Evolutionary conservation across 140 eudicot genomes (phyloP), one percentile per base, ranked within the genome.

Genomic region (Flaveria floridana): DNA sequence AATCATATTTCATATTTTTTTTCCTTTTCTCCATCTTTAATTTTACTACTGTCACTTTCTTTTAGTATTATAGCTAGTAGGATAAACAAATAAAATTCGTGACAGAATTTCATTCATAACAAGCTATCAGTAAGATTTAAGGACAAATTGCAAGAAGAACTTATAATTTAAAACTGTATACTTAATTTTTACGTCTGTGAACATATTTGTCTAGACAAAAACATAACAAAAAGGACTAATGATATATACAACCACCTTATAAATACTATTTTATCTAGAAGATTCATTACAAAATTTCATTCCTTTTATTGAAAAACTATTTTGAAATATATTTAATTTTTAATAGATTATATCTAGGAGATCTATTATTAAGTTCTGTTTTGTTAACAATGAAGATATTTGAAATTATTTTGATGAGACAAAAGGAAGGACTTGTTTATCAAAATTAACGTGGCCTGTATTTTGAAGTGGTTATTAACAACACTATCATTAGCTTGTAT

Each of bases 341-440:
- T 10, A 44, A 44, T 11, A 44, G 14, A 23, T 59, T 59, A 12
- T 11, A 44, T 44, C 14, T 21, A 41, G 13, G 67, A 65, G 71
- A 65, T 39, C 10, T 2, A 63, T 0, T 15, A 63, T 14, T 63
- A 20, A 63, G 0, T 34, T 63, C 30, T 30, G 69, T 63, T 63
- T 14, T 30, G 34, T 63, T 14, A 63, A 63, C 34, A 19, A 50
- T 51, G 65, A n/a, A 65, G 7, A 51, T 16, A 75, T 13, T 11
- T 37, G 12, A 75, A 75, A 21, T 48, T 44, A 50, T 75, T 34
- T 12, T 62, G 18, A 48, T 51, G 23, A 64, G 72, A 68, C 73
- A 44, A 68, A 68, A 5, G 21, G 11, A 42, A 41, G 20, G 39
- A 46, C 57, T 16, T 44, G 4, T 20, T 46, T 21, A 12, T 41